phyloP scores from a whole-genome alignment of 139 green algal species.

The Chlamydomonas incerta region DNA sequence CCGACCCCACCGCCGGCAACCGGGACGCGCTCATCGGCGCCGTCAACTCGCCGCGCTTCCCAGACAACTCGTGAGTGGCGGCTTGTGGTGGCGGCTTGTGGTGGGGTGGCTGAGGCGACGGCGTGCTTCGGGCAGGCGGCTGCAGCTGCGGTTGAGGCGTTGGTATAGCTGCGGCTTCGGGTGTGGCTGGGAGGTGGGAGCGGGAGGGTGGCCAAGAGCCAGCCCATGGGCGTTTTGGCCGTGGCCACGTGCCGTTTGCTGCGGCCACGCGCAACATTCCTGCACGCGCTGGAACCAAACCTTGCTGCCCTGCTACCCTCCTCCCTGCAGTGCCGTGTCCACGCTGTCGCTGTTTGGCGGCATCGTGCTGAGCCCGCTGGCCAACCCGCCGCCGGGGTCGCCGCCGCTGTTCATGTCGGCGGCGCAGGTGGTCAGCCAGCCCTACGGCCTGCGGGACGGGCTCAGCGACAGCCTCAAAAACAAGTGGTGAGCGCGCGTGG shows the following conservation, averaged over 20 bases:
- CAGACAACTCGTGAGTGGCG: constrained; percentile 6
- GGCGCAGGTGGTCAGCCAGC: neutral
- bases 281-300: too few relatives aligned
- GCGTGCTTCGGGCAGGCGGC: too few relatives aligned
- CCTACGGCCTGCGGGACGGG: neutral
- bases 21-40: neutral
- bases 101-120: too few relatives aligned
- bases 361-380: neutral
- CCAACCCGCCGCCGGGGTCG: neutral
- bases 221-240: too few relatives aligned
- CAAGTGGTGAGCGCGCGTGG: neutral
- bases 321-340: neutral
- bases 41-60: constrained; percentile 27
- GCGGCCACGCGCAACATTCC: too few relatives aligned
- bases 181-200: too few relatives aligned
- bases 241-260: too few relatives aligned
- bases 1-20: constrained; percentile 19
- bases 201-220: too few relatives aligned
- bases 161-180: too few relatives aligned
- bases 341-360: constrained; percentile 35
- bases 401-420: constrained; percentile 5
- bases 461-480: neutral
- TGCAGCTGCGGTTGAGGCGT: too few relatives aligned
- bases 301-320: neutral
- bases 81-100: too few relatives aligned